Conservation (phyloP, 495 filamentous ascomycete genomes). For the Viridothelium virens region DNA sequence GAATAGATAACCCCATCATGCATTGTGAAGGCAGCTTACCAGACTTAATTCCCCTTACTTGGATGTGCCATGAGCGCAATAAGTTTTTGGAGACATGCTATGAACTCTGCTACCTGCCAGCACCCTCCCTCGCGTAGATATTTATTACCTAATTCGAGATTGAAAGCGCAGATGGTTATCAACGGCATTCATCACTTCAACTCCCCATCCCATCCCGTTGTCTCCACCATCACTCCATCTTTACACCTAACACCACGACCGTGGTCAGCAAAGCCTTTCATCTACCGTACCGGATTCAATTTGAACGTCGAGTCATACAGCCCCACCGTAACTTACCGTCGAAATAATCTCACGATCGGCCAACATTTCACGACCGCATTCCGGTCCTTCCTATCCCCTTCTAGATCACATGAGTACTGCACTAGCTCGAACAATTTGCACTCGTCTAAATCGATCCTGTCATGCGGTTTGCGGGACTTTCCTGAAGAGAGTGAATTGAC, state of each 20-base stretch:
- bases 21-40: background rate
- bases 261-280: constrained; percentile 18
- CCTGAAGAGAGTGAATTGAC: constrained; percentile 44
- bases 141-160: too few relatives aligned
- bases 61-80: background rate
- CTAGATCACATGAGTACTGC: constrained; percentile 72
- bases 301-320: background rate
- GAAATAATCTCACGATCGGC: constrained; percentile 69
- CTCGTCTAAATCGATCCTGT: constrained; percentile 49
- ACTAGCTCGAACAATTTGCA: constrained; percentile 71
- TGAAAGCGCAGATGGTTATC: too few relatives aligned
- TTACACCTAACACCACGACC: constrained; percentile 52
- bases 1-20: background rate
- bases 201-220: constrained; percentile 62
- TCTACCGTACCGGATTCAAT: background rate
- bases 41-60: background rate
- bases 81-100: background rate
- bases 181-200: background rate
- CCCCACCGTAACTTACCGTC: constrained; percentile 51
- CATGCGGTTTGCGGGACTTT: constrained; percentile 44
- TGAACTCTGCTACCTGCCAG: too few relatives aligned
- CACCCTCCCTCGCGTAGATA: too few relatives aligned
- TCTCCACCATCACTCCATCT: constrained; percentile 70
- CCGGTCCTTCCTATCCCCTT: constrained; percentile 41
- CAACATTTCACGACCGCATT: constrained; percentile 58